Evolutionary conservation across 257 asterid species (phyloP), one percentile per base, ranked within the genome.

Genomic region (Agastache rugosa): DNA sequence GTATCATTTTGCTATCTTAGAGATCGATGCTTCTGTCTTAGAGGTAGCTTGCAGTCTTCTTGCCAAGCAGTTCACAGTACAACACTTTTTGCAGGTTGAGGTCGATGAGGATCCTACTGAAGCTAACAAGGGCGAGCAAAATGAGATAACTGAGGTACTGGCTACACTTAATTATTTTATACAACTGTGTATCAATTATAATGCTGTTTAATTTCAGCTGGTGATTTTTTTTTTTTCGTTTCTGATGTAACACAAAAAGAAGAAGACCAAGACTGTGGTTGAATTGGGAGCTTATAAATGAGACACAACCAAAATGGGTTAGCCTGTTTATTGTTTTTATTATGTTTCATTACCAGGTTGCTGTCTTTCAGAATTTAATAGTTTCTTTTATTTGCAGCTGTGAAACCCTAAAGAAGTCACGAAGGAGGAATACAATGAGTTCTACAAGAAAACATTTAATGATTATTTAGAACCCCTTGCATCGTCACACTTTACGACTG

Each of bases 281-380:
- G 99, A 95, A 95, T 65, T 95, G 99, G 99, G 97, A 92, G 79
- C 96, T 92, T 47, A 81, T 90, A 23, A 95, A 95, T 79, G 99
- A 95, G 87, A 92, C 97, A 69, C 96, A 89, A 74, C 97, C 99
- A 41, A 81, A 90, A 87, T 95, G 99, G 99, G 99, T 95, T 71
- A 86, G 93, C 74, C 69, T 65, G 51, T 67, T 61, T 12, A 71
- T 37, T 56, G 66, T n/a, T 11, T 58, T 50, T 70, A 65, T 45
- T 15, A n/a, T 56, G 44, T 67, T 61, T 54, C 59, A 25, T 44
- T 27, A 6, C 58, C 59, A 29, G 12, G 44, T 47, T 69, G 27
- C 27, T 78, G 29, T 55, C 19, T 25, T 69, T 44, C 75, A 58
- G 54, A 53, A 39, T 42, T 41, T 63, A 7, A 73, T 62, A 23